These are phyloP conservation scores for Naematelia encephala DNA, from an alignment of 768 basidiomycete genomes.

Conservation along the genomic window DNA sequence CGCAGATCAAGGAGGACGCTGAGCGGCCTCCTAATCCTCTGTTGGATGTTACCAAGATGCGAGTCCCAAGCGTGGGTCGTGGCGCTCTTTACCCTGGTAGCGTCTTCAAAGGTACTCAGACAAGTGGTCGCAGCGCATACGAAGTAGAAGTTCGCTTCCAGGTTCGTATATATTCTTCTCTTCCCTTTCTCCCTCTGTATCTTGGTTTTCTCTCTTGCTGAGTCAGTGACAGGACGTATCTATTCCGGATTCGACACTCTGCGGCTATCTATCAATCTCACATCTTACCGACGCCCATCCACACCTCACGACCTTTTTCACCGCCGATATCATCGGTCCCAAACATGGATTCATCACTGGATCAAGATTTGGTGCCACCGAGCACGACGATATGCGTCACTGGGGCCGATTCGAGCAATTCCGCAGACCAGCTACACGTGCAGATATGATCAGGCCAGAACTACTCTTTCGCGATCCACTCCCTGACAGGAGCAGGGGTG, in stretches of 20 bases:
- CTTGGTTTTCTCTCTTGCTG: neutral
- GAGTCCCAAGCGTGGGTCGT: slow-evolving; percentile 35
- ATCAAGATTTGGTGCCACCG: slow-evolving; percentile 58
- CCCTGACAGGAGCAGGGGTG: slow-evolving; percentile 24
- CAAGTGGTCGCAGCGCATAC: slow-evolving; percentile 88
- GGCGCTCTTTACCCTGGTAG: slow-evolving; percentile 71
- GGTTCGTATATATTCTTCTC: slow-evolving; percentile 56
- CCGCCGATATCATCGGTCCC: slow-evolving; percentile 89
- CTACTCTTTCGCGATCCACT: slow-evolving; percentile 63
- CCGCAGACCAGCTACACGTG: slow-evolving; percentile 64
- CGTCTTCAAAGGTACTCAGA: slow-evolving; percentile 84
- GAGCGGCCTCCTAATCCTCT: slow-evolving; percentile 35
- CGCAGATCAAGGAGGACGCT: neutral
- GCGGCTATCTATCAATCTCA: slow-evolving; percentile 88
- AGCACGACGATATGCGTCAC: slow-evolving; percentile 87
- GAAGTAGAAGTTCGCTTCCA: slow-evolving; percentile 89
- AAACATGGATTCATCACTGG: slow-evolving; percentile 91
- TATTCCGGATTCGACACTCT: slow-evolving; percentile 76
- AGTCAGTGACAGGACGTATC: slow-evolving; percentile 71
- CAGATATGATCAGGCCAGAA: slow-evolving; percentile 72
- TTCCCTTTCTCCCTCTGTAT: slow-evolving; percentile 15
- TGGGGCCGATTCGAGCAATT: slow-evolving; percentile 93
- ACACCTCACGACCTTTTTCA: slow-evolving; percentile 92
- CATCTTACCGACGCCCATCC: slow-evolving; percentile 93
- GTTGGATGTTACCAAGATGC: slow-evolving; percentile 34